phyloP scores from a whole-genome alignment of 1,284 basidiomycete genomes.

The Irpex sp. region DNA sequence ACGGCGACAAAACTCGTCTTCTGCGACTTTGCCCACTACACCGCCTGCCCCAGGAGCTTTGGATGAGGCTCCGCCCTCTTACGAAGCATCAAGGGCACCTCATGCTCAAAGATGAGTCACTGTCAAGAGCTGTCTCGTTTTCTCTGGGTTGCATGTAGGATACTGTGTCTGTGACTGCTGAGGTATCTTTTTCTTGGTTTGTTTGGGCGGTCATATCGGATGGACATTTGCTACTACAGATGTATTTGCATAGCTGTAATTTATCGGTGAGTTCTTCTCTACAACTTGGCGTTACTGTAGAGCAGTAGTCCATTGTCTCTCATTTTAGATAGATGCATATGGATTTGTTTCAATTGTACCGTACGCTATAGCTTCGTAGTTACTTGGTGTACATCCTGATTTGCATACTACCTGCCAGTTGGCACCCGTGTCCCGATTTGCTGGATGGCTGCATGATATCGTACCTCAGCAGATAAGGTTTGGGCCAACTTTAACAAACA shows the following conservation, averaged over 20 bases:
- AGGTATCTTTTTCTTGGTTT: too few relatives aligned
- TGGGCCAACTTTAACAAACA: too few relatives aligned
- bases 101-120: background rate
- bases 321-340: background rate
- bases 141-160: background rate
- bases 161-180: too few relatives aligned
- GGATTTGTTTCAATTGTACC: background rate
- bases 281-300: background rate
- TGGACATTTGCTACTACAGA: background rate
- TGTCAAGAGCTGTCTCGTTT: background rate
- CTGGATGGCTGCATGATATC: too few relatives aligned
- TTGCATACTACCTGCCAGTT: too few relatives aligned
- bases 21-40: background rate
- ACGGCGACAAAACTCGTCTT: background rate
- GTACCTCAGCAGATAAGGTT: too few relatives aligned
- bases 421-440: too few relatives aligned
- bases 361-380: background rate
- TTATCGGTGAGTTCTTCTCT: background rate
- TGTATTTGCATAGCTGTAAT: background rate
- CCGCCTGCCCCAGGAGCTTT: background rate
- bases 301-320: background rate
- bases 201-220: background rate
- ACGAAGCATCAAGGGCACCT: background rate
- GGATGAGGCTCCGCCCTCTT: background rate
- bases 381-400: background rate